phyloP scores from a whole-genome alignment of 2,329 filamentous ascomycete genomes.

The Colletotrichum australisinense region DNA sequence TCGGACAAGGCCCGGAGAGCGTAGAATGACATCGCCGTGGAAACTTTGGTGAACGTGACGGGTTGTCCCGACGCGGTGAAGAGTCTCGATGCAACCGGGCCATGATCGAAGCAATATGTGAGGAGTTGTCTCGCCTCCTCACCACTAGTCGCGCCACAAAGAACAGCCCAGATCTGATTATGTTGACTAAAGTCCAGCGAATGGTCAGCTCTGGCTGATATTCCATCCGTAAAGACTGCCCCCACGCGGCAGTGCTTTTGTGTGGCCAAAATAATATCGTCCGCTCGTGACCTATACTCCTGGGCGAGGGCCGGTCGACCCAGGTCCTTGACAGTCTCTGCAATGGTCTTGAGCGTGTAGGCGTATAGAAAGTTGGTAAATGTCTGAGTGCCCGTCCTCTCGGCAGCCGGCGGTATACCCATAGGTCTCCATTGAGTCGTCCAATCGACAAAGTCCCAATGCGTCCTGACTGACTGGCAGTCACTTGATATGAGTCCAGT shows the following conservation, averaged over 20 bases:
- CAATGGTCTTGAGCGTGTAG: conserved; percentile 47
- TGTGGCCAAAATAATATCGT: not conserved
- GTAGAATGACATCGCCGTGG: conserved; percentile 38
- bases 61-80: not conserved
- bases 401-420: conserved; percentile 51
- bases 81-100: not conserved
- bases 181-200: conserved; percentile 46
- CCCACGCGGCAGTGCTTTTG: not conserved
- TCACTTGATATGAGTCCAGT: conserved; percentile 17
- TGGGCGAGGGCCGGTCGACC: conserved; percentile 42
- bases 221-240: conserved; percentile 39
- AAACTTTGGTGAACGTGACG: conserved; percentile 6
- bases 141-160: conserved; percentile 43
- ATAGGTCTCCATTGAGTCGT: conserved; percentile 40
- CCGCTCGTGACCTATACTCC: not conserved
- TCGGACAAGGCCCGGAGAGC: conserved; percentile 30
- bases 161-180: conserved; percentile 49
- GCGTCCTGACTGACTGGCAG: conserved; percentile 39
- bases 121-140: conserved; percentile 35
- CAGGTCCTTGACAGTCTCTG: conserved; percentile 44
- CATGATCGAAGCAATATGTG: not conserved
- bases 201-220: conserved; percentile 43
- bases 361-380: conserved; percentile 50
- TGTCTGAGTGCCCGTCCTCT: conserved; percentile 44
- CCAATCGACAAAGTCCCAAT: conserved; percentile 53